Percentiles rank a stretch among this genome's conserved stretches.
phyloP scores from a whole-genome alignment of 1,284 basidiomycete species.

The Fomes fomentarius region DNA sequence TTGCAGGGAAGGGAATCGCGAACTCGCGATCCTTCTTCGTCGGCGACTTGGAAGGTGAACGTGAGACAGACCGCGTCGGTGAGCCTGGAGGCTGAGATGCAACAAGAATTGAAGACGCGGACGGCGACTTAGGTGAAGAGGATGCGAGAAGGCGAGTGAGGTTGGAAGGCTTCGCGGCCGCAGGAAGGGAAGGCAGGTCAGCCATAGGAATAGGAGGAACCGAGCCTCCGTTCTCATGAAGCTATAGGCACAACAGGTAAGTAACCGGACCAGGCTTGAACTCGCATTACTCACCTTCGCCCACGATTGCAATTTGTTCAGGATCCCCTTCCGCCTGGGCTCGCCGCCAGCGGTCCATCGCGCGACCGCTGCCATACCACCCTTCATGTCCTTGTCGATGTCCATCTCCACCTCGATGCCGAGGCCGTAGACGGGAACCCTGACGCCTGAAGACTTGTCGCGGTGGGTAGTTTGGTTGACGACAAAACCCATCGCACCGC shows the following conservation, averaged over 20 bases:
- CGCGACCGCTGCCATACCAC: slow-evolving; percentile 83
- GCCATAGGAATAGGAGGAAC: slow-evolving; percentile 68
- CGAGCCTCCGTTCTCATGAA: slow-evolving; percentile 45
- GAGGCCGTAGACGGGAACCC: slow-evolving; percentile 78
- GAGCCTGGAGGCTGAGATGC: slow-evolving; percentile 44
- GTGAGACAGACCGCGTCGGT: slow-evolving; percentile 37
- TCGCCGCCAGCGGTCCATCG: slow-evolving; percentile 77
- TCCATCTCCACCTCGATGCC: slow-evolving; percentile 86
- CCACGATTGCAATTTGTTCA: slow-evolving; percentile 66
- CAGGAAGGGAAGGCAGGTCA: slow-evolving; percentile 60
- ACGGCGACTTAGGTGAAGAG: slow-evolving; percentile 62
- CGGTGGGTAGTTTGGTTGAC: slow-evolving; percentile 72
- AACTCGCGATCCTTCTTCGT: slow-evolving; percentile 48
- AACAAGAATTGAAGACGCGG: slow-evolving; percentile 44
- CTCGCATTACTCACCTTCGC: slow-evolving; percentile 47
- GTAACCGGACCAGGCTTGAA: slow-evolving; percentile 8
- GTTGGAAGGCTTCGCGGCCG: slow-evolving; percentile 58
- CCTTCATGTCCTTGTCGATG: slow-evolving; percentile 74
- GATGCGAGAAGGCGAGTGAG: slow-evolving; percentile 72
- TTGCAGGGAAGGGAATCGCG: slow-evolving; percentile 55
- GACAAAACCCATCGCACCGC: slow-evolving; percentile 77
- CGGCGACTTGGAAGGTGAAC: slow-evolving; percentile 45
- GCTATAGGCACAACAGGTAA: slow-evolving; percentile 39
- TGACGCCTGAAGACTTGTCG: slow-evolving; percentile 62
- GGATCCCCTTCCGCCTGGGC: slow-evolving; percentile 58